Conservation (phyloP, 2,329 filamentous ascomycete genomes). For the Neoascochyta sp. region DNA sequence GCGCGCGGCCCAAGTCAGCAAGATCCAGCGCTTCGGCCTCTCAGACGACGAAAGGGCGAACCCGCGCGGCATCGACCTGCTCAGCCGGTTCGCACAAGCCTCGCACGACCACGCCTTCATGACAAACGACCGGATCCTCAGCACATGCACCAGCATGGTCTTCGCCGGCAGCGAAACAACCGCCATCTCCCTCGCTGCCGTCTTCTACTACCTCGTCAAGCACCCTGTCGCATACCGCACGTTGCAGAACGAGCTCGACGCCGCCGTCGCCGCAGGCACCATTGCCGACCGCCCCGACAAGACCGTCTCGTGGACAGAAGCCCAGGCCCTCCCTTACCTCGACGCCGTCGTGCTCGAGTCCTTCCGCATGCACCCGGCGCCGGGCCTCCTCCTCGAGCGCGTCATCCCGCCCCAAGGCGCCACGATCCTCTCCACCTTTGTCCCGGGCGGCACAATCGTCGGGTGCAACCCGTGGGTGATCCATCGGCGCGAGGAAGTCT, state of each 20-base stretch:
- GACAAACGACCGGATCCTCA: constrained; percentile 65
- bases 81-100: constrained; percentile 70
- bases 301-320: constrained; percentile 66
- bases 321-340: constrained; percentile 68
- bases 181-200: constrained; percentile 65
- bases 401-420: constrained; percentile 63
- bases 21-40: constrained; percentile 44
- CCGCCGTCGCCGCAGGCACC: constrained; percentile 50
- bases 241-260: constrained; percentile 61
- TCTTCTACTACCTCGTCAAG: constrained; percentile 72
- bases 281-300: constrained; percentile 48
- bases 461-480: constrained; percentile 74
- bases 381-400: constrained; percentile 69
- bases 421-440: constrained; percentile 58
- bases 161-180: constrained; percentile 78
- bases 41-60: constrained; percentile 29
- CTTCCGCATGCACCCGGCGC: constrained; percentile 71
- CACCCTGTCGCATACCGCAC: constrained; percentile 54
- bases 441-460: constrained; percentile 69
- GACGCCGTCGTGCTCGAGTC: constrained; percentile 76
- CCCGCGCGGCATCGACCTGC: constrained; percentile 53
- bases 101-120: constrained; percentile 67
- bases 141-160: constrained; percentile 67
- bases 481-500: constrained; percentile 64
- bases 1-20: constrained; percentile 54